Evolutionary conservation across 2,329 filamentous ascomycete genomes (phyloP).

Genomic region (Fusarium pseudoanthophilum): DNA sequence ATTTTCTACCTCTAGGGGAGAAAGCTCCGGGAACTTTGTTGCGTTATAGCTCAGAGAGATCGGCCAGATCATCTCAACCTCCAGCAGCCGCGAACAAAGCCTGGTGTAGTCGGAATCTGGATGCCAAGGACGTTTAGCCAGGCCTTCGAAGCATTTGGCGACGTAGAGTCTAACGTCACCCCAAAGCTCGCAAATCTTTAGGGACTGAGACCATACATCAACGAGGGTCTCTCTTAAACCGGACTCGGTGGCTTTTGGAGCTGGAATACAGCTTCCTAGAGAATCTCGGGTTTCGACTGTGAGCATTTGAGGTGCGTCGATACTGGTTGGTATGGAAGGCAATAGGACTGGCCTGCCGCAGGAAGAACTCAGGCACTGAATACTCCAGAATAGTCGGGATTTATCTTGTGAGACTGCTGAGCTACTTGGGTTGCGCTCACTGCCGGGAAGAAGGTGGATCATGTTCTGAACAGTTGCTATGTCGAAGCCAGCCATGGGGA

Average conservation of each 20-base stretch:
- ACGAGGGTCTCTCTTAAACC: neutral
- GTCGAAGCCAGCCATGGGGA: slow-evolving; percentile 20
- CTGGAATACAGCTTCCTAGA: neutral
- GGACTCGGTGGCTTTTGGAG: neutral
- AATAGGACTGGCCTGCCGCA: slow-evolving; percentile 4
- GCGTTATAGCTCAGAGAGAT: slow-evolving; percentile 14
- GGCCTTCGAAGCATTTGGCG: slow-evolving; percentile 18
- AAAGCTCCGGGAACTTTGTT: neutral
- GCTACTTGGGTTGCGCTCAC: rapidly evolving
- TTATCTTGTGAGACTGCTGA: neutral
- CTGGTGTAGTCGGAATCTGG: slow-evolving; percentile 23
- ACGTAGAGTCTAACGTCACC: slow-evolving; percentile 12
- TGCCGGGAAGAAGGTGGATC: neutral
- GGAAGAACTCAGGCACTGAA: neutral
- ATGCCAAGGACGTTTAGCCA: slow-evolving; percentile 5
- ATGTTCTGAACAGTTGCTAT: slow-evolving; percentile 16
- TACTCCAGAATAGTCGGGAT: slow-evolving; percentile 19
- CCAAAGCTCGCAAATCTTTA: slow-evolving; percentile 10
- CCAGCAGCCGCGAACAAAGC: neutral
- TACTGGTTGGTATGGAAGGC: neutral
- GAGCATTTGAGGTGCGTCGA: neutral
- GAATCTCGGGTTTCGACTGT: neutral
- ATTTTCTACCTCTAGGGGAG: neutral
- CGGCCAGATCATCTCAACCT: neutral
- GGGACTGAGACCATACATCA: slow-evolving; percentile 8